phyloP scores from a whole-genome alignment of 2,329 filamentous ascomycete species.

The Aureobasidium sp. region DNA sequence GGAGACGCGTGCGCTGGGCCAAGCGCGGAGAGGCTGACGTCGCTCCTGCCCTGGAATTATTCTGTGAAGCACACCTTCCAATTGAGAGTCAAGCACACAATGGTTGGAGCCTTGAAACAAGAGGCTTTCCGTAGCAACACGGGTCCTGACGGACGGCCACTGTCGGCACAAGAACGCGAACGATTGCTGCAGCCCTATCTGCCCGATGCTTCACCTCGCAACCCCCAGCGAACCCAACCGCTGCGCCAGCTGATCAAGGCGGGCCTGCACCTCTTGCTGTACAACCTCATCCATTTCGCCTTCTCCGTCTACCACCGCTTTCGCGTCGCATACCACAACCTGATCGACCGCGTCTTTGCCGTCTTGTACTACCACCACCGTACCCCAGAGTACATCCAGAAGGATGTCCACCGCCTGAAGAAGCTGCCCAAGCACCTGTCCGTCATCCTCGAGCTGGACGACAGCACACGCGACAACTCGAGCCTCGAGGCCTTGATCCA shows the following conservation, averaged over 20 bases:
- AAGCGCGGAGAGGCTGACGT: constrained; percentile 6
- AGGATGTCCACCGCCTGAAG: constrained; percentile 68
- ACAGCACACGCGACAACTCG: constrained; percentile 58
- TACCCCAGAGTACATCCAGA: constrained; percentile 83
- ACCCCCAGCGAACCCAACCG: constrained; percentile 9
- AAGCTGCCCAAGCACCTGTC: constrained; percentile 80
- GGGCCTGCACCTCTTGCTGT: constrained; percentile 60
- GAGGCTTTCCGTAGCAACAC: constrained; percentile 24
- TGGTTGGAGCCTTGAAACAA: constrained; percentile 23
- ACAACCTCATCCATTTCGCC: constrained; percentile 63
- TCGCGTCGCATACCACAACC: constrained; percentile 68
- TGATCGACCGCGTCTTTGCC: constrained; percentile 68
- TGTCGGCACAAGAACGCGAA: constrained; percentile 26
- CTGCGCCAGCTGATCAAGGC: constrained; percentile 33
- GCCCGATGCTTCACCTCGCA: constrained; percentile 16
- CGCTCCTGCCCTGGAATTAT: constrained; percentile 8
- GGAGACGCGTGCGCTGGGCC: constrained; percentile 4
- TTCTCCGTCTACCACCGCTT: constrained; percentile 84
- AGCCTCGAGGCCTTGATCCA: constrained; percentile 78
- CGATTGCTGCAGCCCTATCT: constrained; percentile 27
- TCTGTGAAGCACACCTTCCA: background rate
- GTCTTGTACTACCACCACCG: constrained; percentile 92
- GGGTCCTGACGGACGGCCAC: constrained; percentile 20
- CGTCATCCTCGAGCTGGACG: constrained; percentile 69
- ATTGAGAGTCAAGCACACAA: constrained; percentile 8